Base-by-base conservation (phyloP, 2,329 filamentous ascomycete genomes). In the Paraconiothyrium brasiliense region DNA sequence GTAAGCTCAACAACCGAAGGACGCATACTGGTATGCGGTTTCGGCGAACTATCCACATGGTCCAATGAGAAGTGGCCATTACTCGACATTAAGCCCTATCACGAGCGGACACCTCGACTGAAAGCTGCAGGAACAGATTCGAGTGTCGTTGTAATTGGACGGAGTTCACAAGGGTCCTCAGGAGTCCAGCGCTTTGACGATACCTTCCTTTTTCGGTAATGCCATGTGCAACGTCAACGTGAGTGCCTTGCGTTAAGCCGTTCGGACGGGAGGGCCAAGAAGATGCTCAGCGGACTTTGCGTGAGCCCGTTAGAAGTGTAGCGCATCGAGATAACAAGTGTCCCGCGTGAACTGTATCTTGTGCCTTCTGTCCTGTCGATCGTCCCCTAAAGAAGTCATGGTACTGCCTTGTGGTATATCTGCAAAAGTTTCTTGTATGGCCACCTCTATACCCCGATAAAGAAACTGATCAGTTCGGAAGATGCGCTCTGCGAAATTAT, bases 201-300 rank as follows among this genome's bases (percentile, higher is more conserved):
- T 63, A 63, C 60, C 60, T 63, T 63, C 60, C 60, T 63, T n/a
- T 63, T 63, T 32, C 11, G 57, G 60, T 54, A 49, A 57, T 59
- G 27, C 51, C 60, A 60, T 59, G 57, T 63, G 60, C 57, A 63
- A 63, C 57, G 22, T 60, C 58, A 24, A 39, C 46, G 47, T 51
- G 58, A 59, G 57, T 37, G 41, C 27, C 54, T 35, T 35, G n/a
- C 20, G 20, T 44, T 27, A 16, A 22, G 22, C 27, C 39, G 10
- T 37, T 4, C 2, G n/a, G 4, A 35, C 6, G 27, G 14, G 22
- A 37, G 32, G 16, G 10, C 13, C 14, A 34, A 24, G n/a, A 7
- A n/a, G 52, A 27, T 37, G 10, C n/a, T 32, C 24, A 11, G 16
- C 16, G 30, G 10, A 10, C 10, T 24, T 24, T 43, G 14, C 4